Conservation (phyloP, 73 alveolate genomes). For the Paramecium sexaurelia region DNA sequence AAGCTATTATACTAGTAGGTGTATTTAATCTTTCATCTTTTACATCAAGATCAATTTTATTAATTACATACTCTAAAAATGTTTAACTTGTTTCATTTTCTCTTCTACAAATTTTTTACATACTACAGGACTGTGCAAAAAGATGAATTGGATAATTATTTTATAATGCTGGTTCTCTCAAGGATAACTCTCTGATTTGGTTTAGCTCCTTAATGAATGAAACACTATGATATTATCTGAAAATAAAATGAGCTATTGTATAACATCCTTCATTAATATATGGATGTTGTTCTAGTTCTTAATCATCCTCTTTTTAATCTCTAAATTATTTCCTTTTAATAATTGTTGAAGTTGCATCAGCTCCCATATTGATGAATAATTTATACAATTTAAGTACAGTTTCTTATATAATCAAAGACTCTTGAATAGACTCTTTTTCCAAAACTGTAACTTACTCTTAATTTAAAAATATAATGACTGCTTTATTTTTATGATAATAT, state of each 20-base stretch:
- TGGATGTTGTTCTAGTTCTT: neutral
- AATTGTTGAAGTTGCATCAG: constrained; percentile 70
- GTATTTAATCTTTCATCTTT: neutral
- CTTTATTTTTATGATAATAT: neutral
- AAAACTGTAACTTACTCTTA: constrained; percentile 49
- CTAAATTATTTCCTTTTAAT: constrained; percentile 70
- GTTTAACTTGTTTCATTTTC: neutral
- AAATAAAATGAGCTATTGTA: constrained; percentile 25
- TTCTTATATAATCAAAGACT: neutral
- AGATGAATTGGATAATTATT: neutral
- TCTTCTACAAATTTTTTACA: neutral
- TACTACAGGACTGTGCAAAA: neutral
- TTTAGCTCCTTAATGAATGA: neutral
- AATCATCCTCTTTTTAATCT: constrained; percentile 19
- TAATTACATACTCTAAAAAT: neutral
- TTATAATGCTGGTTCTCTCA: neutral
- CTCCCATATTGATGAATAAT: constrained; percentile 71
- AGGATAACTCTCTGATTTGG: neutral
- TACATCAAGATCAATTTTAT: neutral
- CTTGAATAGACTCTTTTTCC: constrained; percentile 54
- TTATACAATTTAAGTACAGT: constrained; percentile 68
- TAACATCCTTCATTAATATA: constrained; percentile 19
- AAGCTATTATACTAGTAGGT: neutral
- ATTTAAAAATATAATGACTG: neutral
- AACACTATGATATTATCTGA: neutral